Evolutionary conservation across 2,329 filamentous ascomycete genomes (phyloP).

Genomic region (Scortechinia acanthostroma): DNA sequence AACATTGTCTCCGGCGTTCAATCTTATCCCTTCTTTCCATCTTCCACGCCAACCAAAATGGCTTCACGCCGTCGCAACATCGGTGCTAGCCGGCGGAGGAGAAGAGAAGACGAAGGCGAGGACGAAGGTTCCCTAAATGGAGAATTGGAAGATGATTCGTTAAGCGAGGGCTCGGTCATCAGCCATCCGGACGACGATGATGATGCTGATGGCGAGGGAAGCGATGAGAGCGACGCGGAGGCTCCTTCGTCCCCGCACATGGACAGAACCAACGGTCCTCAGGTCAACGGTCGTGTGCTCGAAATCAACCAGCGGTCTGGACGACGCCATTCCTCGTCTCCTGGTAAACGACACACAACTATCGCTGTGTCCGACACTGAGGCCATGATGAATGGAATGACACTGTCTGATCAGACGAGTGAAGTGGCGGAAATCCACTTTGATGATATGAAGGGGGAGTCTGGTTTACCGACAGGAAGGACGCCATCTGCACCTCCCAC

Average conservation of each 20-base stretch:
- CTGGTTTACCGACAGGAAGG: background rate
- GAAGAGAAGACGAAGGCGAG: constrained; percentile 2
- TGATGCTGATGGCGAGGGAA: background rate
- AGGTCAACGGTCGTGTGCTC: background rate
- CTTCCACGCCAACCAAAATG: background rate
- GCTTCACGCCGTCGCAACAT: background rate
- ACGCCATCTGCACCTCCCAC: background rate
- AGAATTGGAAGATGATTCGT: background rate
- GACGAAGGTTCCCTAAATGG: background rate
- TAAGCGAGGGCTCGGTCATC: background rate
- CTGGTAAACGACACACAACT: background rate
- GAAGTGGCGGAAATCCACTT: background rate
- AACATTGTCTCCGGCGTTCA: no score
- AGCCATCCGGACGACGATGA: constrained; percentile 1
- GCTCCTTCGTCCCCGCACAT: background rate
- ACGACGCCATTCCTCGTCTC: background rate
- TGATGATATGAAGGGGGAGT: background rate
- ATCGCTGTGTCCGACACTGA: background rate
- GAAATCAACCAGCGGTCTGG: background rate
- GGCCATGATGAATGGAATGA: background rate
- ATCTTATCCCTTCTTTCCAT: no score
- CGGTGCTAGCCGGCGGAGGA: background rate
- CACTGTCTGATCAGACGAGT: background rate
- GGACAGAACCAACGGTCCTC: background rate
- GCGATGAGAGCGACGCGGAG: background rate